These are phyloP conservation scores for Trichocladium antarcticum DNA, from an alignment of 495 filamentous ascomycete genomes.

Conservation along the genomic window DNA sequence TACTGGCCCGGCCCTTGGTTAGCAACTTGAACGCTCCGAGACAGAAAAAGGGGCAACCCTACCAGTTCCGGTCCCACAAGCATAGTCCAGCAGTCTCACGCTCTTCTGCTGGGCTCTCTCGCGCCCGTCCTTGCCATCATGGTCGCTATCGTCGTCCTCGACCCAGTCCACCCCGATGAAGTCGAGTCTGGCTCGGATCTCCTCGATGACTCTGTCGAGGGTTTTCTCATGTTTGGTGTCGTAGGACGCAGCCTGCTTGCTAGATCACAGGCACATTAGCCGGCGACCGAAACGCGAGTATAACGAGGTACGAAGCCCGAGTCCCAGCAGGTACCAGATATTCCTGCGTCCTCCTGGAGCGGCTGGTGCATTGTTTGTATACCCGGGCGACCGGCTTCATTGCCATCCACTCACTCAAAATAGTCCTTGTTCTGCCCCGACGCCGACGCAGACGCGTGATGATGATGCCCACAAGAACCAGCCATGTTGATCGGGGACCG, in stretches of 20 bases:
- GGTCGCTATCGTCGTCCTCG: slow-evolving; percentile 19
- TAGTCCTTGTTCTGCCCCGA: slow-evolving; percentile 32
- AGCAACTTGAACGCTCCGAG: slow-evolving; percentile 32
- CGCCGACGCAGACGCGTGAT: slow-evolving; percentile 3
- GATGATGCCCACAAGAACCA: background rate
- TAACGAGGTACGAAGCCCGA: too few relatives aligned
- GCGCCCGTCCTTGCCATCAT: slow-evolving; percentile 22
- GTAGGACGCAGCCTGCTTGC: slow-evolving; percentile 32
- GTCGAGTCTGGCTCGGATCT: slow-evolving; percentile 40
- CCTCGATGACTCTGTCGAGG: slow-evolving; percentile 31
- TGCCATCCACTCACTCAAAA: slow-evolving; percentile 38
- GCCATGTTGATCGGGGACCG: background rate
- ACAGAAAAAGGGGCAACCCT: background rate
- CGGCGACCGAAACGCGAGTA: too few relatives aligned
- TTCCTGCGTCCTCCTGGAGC: too few relatives aligned
- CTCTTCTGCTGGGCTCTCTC: slow-evolving; percentile 34
- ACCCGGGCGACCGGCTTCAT: background rate
- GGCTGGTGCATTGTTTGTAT: too few relatives aligned
- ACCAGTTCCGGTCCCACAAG: slow-evolving; percentile 59
- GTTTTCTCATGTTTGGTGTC: slow-evolving; percentile 34
- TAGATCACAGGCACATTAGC: slow-evolving; percentile 3
- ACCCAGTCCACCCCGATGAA: slow-evolving; percentile 55
- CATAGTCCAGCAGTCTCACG: slow-evolving; percentile 60
- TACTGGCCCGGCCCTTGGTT: background rate
- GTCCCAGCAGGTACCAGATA: too few relatives aligned